A percentile compares a stretch with the other conserved stretches of the same genome.
phyloP scores from a whole-genome alignment of 495 filamentous ascomycete genomes.

The Aspergillus carlsbadensis region DNA sequence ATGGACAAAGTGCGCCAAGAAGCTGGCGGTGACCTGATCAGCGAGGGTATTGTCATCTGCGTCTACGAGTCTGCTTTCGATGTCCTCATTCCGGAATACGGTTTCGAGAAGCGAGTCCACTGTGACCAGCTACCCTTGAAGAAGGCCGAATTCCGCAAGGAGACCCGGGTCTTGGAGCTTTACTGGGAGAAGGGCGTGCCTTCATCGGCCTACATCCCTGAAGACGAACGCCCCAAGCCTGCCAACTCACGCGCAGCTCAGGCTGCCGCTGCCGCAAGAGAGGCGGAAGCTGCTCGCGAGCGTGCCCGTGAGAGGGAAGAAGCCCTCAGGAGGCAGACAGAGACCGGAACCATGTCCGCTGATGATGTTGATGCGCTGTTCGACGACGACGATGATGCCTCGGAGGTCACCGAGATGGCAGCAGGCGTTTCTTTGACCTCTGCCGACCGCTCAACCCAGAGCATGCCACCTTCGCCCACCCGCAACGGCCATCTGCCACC shows the following conservation, averaged over 20 bases:
- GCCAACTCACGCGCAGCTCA: conserved; percentile 58
- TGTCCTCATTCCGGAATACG: conserved; percentile 95
- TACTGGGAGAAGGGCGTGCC: conserved; percentile 99
- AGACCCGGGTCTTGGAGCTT: conserved; percentile 85
- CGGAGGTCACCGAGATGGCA: conserved; percentile 81
- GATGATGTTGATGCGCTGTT: conserved; percentile 92
- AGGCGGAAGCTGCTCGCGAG: conserved; percentile 76
- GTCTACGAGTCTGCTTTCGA: conserved; percentile 99
- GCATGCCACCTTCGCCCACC: conserved; percentile 89
- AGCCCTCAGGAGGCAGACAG: conserved; percentile 83
- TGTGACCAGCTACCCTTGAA: conserved; percentile 97
- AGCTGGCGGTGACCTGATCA: conserved; percentile 87
- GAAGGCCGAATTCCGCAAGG: conserved; percentile 98
- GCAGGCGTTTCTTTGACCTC: conserved; percentile 76
- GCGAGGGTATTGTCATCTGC: conserved; percentile 93
- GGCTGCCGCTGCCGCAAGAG: conserved; percentile 71
- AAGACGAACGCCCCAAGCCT: conserved; percentile 91
- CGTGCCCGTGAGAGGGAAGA: conserved; percentile 81
- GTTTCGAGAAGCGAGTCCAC: conserved; percentile 98
- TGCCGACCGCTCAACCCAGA: conserved; percentile 86
- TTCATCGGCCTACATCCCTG: conserved; percentile 92
- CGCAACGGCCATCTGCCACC: conserved; percentile 70
- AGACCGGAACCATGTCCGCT: conserved; percentile 85
- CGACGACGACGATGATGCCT: conserved; percentile 84
- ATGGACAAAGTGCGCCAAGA: conserved; percentile 89